Conservation (phyloP, 2,329 filamentous ascomycete species). For the Ascochyta rabiei region DNA sequence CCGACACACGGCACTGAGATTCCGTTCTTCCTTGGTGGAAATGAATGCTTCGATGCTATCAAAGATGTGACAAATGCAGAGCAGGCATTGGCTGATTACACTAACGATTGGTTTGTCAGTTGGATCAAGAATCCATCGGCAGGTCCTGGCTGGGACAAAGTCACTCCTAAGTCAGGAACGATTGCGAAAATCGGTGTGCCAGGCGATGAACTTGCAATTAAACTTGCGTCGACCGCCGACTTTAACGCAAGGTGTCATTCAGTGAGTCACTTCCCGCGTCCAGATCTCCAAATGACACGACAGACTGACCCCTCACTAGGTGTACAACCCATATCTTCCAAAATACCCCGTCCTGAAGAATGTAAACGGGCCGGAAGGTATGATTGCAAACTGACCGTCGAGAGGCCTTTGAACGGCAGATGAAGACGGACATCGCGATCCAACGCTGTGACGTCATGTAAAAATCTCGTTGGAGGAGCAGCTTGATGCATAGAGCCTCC, state of each 20-base stretch:
- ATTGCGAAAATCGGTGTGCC: slow-evolving; percentile 45
- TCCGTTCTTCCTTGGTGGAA: slow-evolving; percentile 56
- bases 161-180: slow-evolving; percentile 35
- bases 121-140: slow-evolving; percentile 54
- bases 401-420: too few relatives aligned
- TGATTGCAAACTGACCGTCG: too few relatives aligned
- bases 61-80: slow-evolving; percentile 47
- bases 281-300: too few relatives aligned
- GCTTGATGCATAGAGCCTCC: too few relatives aligned
- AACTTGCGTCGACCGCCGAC: slow-evolving; percentile 38
- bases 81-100: slow-evolving; percentile 52
- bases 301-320: neutral
- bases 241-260: slow-evolving; percentile 45
- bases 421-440: too few relatives aligned
- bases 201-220: slow-evolving; percentile 42
- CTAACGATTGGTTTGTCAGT: slow-evolving; percentile 52
- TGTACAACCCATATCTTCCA: slow-evolving; percentile 30
- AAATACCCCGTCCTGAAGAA: slow-evolving; percentile 31
- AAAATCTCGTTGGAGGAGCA: too few relatives aligned
- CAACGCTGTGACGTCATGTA: too few relatives aligned
- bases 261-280: slow-evolving; percentile 17
- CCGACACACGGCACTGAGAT: slow-evolving; percentile 52
- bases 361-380: neutral
- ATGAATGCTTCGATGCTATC: slow-evolving; percentile 49
- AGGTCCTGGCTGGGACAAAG: slow-evolving; percentile 52